A percentile compares a stretch with the other conserved stretches of the same genome.
These are phyloP conservation scores for Salix purpurea DNA, from an alignment of 345 rosid genomes.

Conservation along the genomic window DNA sequence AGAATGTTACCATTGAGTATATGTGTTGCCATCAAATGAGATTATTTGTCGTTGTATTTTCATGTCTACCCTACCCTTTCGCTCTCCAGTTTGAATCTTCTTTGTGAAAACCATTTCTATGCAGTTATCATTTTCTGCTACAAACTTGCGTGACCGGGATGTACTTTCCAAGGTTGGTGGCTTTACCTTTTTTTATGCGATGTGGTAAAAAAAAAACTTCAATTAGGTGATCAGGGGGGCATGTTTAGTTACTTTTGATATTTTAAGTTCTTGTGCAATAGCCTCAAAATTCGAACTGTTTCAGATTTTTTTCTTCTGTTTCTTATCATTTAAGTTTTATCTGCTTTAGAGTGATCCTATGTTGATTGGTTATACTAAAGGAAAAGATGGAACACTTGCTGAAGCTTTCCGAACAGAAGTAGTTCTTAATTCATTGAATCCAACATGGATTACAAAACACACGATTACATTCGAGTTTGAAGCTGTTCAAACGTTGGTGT, in stretches of 20 bases:
- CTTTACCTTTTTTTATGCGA: not conserved
- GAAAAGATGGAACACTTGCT: slow-evolving; percentile 54
- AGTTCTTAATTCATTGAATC: slow-evolving; percentile 71
- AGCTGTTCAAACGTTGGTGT: slow-evolving; percentile 70
- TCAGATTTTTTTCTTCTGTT: not conserved
- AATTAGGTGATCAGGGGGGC: not conserved
- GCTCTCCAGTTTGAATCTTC: not conserved
- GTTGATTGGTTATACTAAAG: slow-evolving; percentile 66
- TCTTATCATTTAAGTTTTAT: slow-evolving; percentile 14
- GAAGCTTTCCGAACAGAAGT: slow-evolving; percentile 81
- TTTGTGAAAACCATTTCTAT: slow-evolving; percentile 2
- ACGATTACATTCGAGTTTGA: slow-evolving; percentile 60
- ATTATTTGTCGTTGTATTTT: not conserved
- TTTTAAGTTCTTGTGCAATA: not conserved
- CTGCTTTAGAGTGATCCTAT: slow-evolving; percentile 80
- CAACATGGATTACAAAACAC: slow-evolving; percentile 64
- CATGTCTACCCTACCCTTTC: not conserved
- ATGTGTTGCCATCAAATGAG: not conserved
- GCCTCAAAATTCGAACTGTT: not conserved
- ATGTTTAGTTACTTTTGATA: not conserved
- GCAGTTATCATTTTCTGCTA: slow-evolving; percentile 87
- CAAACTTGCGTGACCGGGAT: slow-evolving; percentile 66
- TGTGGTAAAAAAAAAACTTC: not conserved
- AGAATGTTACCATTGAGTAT: not conserved
- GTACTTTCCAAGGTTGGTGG: slow-evolving; percentile 72